These are phyloP conservation scores for Solanum medicagineum DNA, from an alignment of 257 asterid species.

Conservation along the genomic window DNA sequence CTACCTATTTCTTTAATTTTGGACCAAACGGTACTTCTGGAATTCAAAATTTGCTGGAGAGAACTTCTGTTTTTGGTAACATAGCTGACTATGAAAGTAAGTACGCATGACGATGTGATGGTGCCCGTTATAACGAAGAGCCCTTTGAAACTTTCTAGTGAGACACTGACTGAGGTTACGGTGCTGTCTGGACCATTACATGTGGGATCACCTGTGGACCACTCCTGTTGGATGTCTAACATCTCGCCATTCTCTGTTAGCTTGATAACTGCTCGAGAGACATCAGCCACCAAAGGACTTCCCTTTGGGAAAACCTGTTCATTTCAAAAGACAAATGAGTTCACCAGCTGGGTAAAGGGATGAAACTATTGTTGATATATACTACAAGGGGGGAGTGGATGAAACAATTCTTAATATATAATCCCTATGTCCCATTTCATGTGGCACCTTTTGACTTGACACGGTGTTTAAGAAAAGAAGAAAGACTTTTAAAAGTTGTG, in stretches of 20 bases:
- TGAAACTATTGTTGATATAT: background rate
- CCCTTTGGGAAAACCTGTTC: background rate
- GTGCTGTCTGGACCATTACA: background rate
- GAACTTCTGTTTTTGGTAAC: conserved; percentile 4
- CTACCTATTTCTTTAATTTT: background rate
- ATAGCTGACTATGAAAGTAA: background rate
- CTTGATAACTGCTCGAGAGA: background rate
- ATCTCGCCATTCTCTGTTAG: background rate
- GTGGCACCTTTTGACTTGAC: too few species aligned
- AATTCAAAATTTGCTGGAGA: conserved; percentile 2
- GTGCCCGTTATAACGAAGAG: conserved; percentile 4
- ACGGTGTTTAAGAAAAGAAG: too few species aligned
- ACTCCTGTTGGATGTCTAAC: background rate
- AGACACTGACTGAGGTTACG: background rate
- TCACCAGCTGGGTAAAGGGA: background rate
- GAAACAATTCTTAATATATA: background rate
- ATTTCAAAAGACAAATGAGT: background rate
- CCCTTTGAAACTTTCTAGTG: background rate
- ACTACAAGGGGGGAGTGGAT: background rate
- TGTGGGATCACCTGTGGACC: background rate
- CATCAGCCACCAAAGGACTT: background rate
- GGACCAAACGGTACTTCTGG: background rate
- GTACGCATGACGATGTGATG: conserved; percentile 8
- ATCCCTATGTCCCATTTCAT: too few species aligned
- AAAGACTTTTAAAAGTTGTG: too few species aligned